A percentile compares a stretch with the other conserved stretches of the same genome.
phyloP scores from a whole-genome alignment of 495 filamentous ascomycete genomes.

The Aspergillus indologenus region DNA sequence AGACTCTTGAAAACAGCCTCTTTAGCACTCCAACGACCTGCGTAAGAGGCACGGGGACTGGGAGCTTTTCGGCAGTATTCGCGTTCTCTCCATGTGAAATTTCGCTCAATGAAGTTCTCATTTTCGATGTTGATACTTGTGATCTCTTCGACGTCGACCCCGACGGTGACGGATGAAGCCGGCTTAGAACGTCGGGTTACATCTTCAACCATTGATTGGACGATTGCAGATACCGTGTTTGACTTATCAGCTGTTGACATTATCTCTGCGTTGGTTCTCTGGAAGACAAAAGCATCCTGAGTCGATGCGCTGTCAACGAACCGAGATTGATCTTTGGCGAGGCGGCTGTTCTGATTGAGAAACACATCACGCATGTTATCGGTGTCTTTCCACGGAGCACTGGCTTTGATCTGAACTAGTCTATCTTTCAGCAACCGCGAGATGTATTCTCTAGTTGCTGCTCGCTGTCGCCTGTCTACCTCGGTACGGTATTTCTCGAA shows the following conservation, averaged over 20 bases:
- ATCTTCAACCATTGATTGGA: constrained; percentile 15
- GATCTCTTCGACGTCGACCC: constrained; percentile 87
- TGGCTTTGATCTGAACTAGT: constrained; percentile 20
- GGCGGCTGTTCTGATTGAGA: constrained; percentile 79
- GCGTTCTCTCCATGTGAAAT: constrained; percentile 82
- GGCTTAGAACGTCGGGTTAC: not conserved
- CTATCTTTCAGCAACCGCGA: constrained; percentile 58
- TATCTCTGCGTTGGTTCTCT: not conserved
- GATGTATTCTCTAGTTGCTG: constrained; percentile 13
- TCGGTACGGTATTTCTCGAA: constrained; percentile 57
- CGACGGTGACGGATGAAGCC: constrained; percentile 53
- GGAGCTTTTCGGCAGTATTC: constrained; percentile 79
- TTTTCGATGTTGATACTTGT: constrained; percentile 84
- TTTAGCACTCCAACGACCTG: constrained; percentile 94
- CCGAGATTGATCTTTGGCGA: constrained; percentile 7
- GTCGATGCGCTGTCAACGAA: not conserved
- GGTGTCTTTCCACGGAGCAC: constrained; percentile 33
- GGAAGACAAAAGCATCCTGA: not conserved
- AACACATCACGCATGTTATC: constrained; percentile 81
- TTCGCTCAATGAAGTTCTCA: constrained; percentile 85
- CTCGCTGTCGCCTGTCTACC: constrained; percentile 76
- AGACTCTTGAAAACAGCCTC: constrained; percentile 97
- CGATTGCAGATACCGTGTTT: not conserved
- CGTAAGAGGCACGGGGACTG: constrained; percentile 76
- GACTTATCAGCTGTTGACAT: not conserved